These are phyloP conservation scores for Trichophyton schoenleinii DNA, from an alignment of 2,329 filamentous ascomycete genomes.

Conservation along the genomic window DNA sequence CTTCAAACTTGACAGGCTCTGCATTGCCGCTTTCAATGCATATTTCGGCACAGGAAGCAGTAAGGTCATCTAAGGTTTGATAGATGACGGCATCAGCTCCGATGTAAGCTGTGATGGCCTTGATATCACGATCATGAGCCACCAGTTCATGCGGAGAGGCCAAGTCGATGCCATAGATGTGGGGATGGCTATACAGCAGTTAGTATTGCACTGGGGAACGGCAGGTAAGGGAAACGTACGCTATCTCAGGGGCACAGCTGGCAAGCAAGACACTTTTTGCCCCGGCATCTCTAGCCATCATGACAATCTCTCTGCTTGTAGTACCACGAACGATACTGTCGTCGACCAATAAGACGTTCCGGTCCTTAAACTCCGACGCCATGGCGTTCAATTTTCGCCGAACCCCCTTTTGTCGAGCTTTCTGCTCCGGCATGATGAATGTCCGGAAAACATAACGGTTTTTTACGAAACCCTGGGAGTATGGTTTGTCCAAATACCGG, in stretches of 20 bases:
- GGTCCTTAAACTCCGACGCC: conserved; percentile 67
- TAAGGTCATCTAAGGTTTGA: conserved; percentile 66
- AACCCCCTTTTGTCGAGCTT: conserved; percentile 68
- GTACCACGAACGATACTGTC: conserved; percentile 84
- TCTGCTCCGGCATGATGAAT: conserved; percentile 77
- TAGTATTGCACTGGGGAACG: not conserved
- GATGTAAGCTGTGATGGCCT: conserved; percentile 53
- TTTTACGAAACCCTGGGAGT: conserved; percentile 73
- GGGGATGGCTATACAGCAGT: conserved; percentile 45
- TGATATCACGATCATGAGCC: conserved; percentile 52
- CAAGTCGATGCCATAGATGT: conserved; percentile 74
- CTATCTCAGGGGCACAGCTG: conserved; percentile 70
- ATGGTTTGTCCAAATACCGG: conserved; percentile 62
- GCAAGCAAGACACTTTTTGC: conserved; percentile 74
- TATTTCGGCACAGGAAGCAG: conserved; percentile 61
- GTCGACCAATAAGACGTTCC: conserved; percentile 72
- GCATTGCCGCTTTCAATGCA: conserved; percentile 42
- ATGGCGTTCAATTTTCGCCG: conserved; percentile 83
- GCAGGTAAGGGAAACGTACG: conserved; percentile 27
- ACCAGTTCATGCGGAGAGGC: conserved; percentile 60
- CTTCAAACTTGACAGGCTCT: conserved; percentile 58
- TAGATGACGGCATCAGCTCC: conserved; percentile 66
- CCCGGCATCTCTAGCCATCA: conserved; percentile 73
- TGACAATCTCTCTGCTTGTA: conserved; percentile 64
- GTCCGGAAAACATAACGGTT: conserved; percentile 82